Evolutionary conservation across 192 early-diverging fungal genomes (phyloP).

Genomic region (Rhizophagus clarus): DNA sequence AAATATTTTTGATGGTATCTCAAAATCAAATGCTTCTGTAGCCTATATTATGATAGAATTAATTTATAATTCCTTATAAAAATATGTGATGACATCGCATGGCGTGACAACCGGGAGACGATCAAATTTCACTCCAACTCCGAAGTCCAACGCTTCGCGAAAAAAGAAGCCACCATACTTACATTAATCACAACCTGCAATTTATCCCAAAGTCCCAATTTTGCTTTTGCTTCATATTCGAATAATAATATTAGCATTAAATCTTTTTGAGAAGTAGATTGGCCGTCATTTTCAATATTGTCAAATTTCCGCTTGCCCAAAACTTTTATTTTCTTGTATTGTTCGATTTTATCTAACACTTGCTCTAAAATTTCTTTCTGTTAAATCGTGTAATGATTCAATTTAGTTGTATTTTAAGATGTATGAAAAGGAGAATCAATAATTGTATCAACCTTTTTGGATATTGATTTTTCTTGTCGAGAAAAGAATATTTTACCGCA

Average conservation of each 20-base stretch:
- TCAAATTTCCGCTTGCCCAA: constrained; percentile 6
- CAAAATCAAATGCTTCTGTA: constrained; percentile 26
- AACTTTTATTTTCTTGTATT: constrained; percentile 23
- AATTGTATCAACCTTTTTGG: constrained; percentile 17
- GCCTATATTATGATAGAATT: background rate
- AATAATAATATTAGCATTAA: constrained; percentile 30
- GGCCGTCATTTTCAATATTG: constrained; percentile 1
- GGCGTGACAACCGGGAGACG: no score
- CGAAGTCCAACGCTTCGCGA: no score
- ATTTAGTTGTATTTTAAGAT: background rate
- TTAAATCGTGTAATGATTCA: background rate
- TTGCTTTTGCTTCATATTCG: constrained; percentile 35
- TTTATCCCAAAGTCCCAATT: constrained; percentile 29
- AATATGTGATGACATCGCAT: no score
- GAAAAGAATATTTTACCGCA: constrained; percentile 21
- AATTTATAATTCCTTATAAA: background rate
- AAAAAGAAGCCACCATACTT: background rate
- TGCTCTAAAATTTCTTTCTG: constrained; percentile 19
- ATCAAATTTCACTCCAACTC: no score
- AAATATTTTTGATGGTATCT: constrained; percentile 25
- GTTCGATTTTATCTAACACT: background rate
- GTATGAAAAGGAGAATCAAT: background rate
- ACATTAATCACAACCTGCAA: constrained; percentile 16
- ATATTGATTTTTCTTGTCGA: background rate
- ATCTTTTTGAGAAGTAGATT: constrained; percentile 20